Percentiles rank a stretch among this genome's conserved stretches.
These are phyloP conservation scores for Evansstolkia leycettana DNA, from an alignment of 495 filamentous ascomycete species.

Conservation along the genomic window DNA sequence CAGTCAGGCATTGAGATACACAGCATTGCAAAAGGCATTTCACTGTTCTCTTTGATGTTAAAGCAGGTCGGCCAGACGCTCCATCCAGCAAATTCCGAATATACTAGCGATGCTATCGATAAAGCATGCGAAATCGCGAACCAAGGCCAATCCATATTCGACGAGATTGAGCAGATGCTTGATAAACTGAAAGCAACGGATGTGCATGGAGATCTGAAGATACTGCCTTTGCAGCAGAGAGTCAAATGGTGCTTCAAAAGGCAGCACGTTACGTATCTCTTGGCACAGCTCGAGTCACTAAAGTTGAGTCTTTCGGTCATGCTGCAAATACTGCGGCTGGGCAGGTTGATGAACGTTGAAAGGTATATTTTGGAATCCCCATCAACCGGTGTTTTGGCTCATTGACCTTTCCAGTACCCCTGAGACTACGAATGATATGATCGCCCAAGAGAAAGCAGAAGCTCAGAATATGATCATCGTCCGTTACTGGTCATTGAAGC, in stretches of 20 bases:
- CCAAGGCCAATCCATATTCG: slow-evolving; percentile 28
- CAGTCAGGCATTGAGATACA: slow-evolving; percentile 33
- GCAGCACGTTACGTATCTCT: slow-evolving; percentile 29
- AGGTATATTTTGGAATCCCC: not conserved
- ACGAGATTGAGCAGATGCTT: slow-evolving; percentile 34
- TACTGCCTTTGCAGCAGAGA: slow-evolving; percentile 23
- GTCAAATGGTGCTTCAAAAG: slow-evolving; percentile 34
- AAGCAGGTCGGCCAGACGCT: slow-evolving; percentile 27
- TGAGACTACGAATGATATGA: slow-evolving; percentile 12
- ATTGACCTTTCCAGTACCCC: slow-evolving; percentile 1
- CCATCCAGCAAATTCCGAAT: slow-evolving; percentile 14
- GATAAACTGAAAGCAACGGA: slow-evolving; percentile 26
- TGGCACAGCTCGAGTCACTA: slow-evolving; percentile 32
- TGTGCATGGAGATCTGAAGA: slow-evolving; percentile 13
- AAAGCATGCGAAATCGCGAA: slow-evolving; percentile 28
- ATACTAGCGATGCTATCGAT: slow-evolving; percentile 19
- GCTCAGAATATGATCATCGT: slow-evolving; percentile 37
- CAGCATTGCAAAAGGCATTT: slow-evolving; percentile 32
- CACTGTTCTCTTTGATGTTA: slow-evolving; percentile 30
- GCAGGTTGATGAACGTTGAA: slow-evolving; percentile 10
- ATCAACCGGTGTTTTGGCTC: not conserved
- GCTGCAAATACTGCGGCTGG: slow-evolving; percentile 28
- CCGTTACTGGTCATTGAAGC: slow-evolving; percentile 30
- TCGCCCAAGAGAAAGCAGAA: slow-evolving; percentile 31
- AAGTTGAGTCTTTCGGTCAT: slow-evolving; percentile 34